Percentiles rank a stretch among this genome's conserved stretches.
Conservation (phyloP, 495 filamentous ascomycete species). For the Daldinia concentrica region DNA sequence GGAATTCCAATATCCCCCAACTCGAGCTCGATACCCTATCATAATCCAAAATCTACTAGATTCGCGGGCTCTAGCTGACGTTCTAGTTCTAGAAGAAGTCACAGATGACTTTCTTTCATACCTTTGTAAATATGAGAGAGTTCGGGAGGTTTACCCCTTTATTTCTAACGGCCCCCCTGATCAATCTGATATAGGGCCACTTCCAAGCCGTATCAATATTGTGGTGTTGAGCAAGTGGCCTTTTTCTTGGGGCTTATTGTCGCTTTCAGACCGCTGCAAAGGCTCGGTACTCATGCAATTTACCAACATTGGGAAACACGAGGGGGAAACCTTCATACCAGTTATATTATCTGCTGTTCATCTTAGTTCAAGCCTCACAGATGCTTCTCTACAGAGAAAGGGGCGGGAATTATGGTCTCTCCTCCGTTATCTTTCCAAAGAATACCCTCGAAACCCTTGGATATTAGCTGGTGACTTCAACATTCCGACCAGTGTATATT, state of each 20-base stretch:
- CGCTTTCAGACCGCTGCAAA: conserved; percentile 60
- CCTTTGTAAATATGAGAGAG: conserved; percentile 54
- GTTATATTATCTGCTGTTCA: conserved; percentile 62
- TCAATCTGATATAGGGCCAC: conserved; percentile 56
- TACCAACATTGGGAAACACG: conserved; percentile 42
- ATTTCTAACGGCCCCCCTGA: conserved; percentile 60
- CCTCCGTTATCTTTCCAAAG: conserved; percentile 50
- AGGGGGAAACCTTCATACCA: conserved; percentile 32
- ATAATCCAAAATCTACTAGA: conserved; percentile 57
- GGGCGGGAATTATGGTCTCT: conserved; percentile 57
- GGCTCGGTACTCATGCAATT: conserved; percentile 58
- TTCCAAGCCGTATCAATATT: conserved; percentile 64
- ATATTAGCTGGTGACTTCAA: conserved; percentile 69
- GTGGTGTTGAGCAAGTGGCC: conserved; percentile 60
- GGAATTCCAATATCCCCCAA: conserved; percentile 60
- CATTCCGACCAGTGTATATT: conserved; percentile 59
- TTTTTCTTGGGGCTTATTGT: conserved; percentile 61
- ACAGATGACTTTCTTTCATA: conserved; percentile 64
- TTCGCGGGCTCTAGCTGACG: conserved; percentile 48
- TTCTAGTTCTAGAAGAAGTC: conserved; percentile 67
- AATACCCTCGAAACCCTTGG: conserved; percentile 53
- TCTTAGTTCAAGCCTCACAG: conserved; percentile 62
- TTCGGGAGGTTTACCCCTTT: conserved; percentile 61
- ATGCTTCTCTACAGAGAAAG: conserved; percentile 62
- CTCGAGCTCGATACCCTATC: conserved; percentile 59